Conservation (phyloP, 352 stramenopile species). For the Phytophthora sp. region DNA sequence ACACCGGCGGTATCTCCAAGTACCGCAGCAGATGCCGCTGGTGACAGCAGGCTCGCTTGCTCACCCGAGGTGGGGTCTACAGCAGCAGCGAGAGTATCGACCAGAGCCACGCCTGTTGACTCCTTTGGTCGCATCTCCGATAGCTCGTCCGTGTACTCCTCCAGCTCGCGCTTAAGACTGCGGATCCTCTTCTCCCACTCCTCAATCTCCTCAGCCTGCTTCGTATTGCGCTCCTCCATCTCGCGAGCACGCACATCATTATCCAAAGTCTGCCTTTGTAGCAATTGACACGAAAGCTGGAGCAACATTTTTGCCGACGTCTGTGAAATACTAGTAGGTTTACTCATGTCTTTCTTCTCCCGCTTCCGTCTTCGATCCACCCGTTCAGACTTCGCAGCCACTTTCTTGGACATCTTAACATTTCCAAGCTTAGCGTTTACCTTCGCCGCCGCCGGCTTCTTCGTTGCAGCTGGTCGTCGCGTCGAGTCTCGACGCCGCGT, state of each 20-base stretch:
- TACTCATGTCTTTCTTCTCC: conserved; percentile 10
- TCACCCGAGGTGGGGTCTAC: not conserved
- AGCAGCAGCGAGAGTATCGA: conserved; percentile 6
- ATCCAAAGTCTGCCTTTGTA: conserved; percentile 48
- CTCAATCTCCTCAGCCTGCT: conserved; percentile 36
- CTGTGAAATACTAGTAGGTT: conserved; percentile 22
- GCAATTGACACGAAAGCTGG: conserved; percentile 43
- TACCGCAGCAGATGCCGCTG: not conserved
- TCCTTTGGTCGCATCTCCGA: not conserved
- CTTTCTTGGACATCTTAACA: conserved; percentile 15
- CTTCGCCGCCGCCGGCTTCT: not conserved
- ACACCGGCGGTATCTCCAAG: not conserved
- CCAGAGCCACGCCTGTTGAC: not conserved
- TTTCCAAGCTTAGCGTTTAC: conserved; percentile 12
- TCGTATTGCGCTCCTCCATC: conserved; percentile 48
- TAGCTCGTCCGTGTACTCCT: conserved; percentile 35
- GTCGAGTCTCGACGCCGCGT: not conserved
- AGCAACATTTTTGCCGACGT: conserved; percentile 50
- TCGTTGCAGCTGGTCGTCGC: not conserved
- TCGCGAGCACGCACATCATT: conserved; percentile 51
- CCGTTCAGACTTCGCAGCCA: conserved; percentile 11
- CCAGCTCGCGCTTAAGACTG: conserved; percentile 34
- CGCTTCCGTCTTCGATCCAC: conserved; percentile 28
- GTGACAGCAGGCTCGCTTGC: not conserved
- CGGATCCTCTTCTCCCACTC: conserved; percentile 51